Base-by-base conservation (phyloP, 148 eudicot species). In the Cornus florida region DNA sequence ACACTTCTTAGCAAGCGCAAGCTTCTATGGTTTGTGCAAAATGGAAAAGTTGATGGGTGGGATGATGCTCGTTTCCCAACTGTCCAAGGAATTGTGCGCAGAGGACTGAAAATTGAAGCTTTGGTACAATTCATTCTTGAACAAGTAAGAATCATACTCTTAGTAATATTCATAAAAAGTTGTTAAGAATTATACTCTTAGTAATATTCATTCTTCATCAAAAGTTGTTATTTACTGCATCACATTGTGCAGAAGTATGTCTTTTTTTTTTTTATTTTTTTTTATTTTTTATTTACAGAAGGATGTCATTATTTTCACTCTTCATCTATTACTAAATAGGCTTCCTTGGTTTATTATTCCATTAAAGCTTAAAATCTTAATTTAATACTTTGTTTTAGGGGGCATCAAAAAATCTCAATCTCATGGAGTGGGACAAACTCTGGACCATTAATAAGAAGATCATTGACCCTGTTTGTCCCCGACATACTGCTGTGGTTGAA, bases 351-450 rank as follows among this genome's bases (percentile, higher is more conserved):
- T 56, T 53, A 20, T 53, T 56, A 23, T 60, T 71, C 23, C 32
- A 23, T 8, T 39, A 56, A 73, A 22, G n/a, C 78, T 35, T 59
- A 66, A 46, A 70, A 0, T 33, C 78, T 20, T 23, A 4, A 23
- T 17, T 11, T 79, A 20, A 70, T 24, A 69, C 76, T 82, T 69
- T 81, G 65, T 67, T 83, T 76, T 84, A 93, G 99, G 99, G 99
- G 57, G 99, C 99, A 66, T 93, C 98, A 22, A 95, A 92, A 87
- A 95, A 95, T 83, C 88, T 95, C 59, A 95, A 95, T 86, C 97
- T 95, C 72, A 95, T 95, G 99, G 97, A 95, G 79, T 95, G 99
- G 99, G 99, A 95, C 82, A 96, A 94, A 82, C 93, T 96, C 17
- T 96, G 99, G 99, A 92, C 91, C 23, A 94, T 94, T 60, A 96